Evolutionary conservation across 176 grass and related monocot genomes (phyloP), one percentile per base, ranked within the genome.

Genomic region (Thalia dealbata): DNA sequence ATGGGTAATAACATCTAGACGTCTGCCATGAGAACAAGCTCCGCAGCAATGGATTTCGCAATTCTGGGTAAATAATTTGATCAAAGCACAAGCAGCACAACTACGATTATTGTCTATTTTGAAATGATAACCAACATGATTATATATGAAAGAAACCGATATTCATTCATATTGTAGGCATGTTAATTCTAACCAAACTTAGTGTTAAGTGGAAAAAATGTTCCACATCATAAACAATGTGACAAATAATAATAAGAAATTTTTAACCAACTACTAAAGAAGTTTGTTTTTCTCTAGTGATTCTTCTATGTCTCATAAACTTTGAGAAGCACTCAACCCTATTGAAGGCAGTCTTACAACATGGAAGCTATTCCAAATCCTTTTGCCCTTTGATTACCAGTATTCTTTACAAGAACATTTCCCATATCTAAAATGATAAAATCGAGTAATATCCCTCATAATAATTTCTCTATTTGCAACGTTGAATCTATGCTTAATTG

Each of bases 401-500:
- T 88, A 88, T 76, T 88, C 85, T 79, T 75, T 50, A 46, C 85
- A 91, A 52, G 85, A 88, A 28, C 89, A 91, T 83, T 69, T 78
- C 30, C 85, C 89, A 76, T 83, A 67, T 70, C 75, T 78, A 64
- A 91, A 91, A 81, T 88, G 82, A 72, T 88, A 85, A 77, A 91
- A 91, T 12, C 89, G 74, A 60, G 77, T 91, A 70, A 76, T 85
- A 81, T 91, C 89, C 72, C 85, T 82, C 18, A 91, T 80, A 61
- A 91, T 80, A 86, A 91, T 91, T 72, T 91, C 82, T 43, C 83
- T 66, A 8, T 65, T 54, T 29, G 54, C 85, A 62, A 91, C 79
- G 35, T 79, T 78, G 44, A 83, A 85, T 46, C 88, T 88, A 29
- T 83, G 76, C 75, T 86, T 91, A 24, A 91, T 91, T 76, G 85